Conservation (phyloP, 2,329 filamentous ascomycete species). For the Ophiostoma triangulosporum region DNA sequence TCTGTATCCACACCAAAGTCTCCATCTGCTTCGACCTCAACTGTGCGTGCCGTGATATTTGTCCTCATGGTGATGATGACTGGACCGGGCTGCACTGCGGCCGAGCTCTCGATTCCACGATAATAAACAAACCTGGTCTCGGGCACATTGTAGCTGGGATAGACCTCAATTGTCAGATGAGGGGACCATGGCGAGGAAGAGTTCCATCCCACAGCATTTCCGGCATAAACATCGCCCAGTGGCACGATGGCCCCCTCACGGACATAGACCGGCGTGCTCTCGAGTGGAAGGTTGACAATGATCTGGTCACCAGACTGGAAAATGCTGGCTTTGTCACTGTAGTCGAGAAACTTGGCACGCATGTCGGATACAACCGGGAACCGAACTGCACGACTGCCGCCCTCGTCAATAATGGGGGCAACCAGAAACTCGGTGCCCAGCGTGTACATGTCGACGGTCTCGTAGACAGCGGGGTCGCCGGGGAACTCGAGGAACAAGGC, state of each 20-base stretch:
- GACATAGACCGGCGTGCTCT: background rate
- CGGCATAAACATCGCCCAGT: background rate
- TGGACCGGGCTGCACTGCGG: background rate
- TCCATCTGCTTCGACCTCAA: background rate
- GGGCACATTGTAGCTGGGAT: conserved; percentile 17
- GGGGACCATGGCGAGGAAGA: conserved; percentile 17
- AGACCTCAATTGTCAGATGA: conserved; percentile 20
- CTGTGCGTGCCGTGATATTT: background rate
- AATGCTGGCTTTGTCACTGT: conserved; percentile 19
- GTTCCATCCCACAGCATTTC: conserved; percentile 21
- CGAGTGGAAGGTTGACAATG: background rate
- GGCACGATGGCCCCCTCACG: background rate
- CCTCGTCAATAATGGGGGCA: background rate
- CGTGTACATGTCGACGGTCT: background rate
- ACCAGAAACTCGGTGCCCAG: background rate
- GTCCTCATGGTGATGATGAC: background rate
- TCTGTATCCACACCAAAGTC: background rate
- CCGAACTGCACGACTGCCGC: conserved; percentile 13
- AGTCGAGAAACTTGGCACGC: conserved; percentile 20
- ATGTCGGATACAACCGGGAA: conserved; percentile 17
- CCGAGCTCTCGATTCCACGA: background rate
- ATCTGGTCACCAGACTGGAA: conserved; percentile 12
- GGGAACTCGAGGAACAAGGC: background rate
- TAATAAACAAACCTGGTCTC: conserved; percentile 5
- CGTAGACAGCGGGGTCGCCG: background rate